Conservation (phyloP, 2,329 filamentous ascomycete genomes). For the Trichoderma brevicompactum region DNA sequence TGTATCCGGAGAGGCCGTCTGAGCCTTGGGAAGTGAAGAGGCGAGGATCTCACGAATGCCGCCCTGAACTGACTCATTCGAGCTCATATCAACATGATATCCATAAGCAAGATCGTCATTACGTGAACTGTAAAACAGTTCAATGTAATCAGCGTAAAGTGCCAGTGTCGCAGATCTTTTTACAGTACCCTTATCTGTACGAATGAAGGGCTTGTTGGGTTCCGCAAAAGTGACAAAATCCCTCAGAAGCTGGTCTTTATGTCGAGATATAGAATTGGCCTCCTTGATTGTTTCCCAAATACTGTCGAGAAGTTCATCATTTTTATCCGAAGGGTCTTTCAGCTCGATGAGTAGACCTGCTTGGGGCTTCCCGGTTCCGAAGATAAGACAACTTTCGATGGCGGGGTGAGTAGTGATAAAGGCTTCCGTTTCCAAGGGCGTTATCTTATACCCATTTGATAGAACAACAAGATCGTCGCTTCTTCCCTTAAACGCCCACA, state of each 20-base stretch:
- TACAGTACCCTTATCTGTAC: slow-evolving; percentile 52
- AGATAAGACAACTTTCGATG: slow-evolving; percentile 37
- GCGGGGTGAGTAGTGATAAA: slow-evolving; percentile 36
- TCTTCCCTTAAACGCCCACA: slow-evolving; percentile 40
- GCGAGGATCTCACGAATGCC: not conserved
- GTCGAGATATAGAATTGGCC: slow-evolving; percentile 47
- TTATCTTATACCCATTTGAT: slow-evolving; percentile 42
- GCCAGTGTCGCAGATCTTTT: slow-evolving; percentile 47
- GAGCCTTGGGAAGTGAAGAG: slow-evolving; percentile 29
- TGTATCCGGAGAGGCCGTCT: slow-evolving; percentile 31
- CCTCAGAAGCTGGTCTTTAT: slow-evolving; percentile 49
- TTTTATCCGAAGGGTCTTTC: slow-evolving; percentile 33
- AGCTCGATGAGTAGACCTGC: slow-evolving; percentile 39
- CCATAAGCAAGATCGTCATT: not conserved
- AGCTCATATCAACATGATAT: not conserved
- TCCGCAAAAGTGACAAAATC: slow-evolving; percentile 49
- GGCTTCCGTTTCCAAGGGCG: slow-evolving; percentile 39
- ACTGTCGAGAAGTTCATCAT: slow-evolving; percentile 43
- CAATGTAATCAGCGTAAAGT: slow-evolving; percentile 52
- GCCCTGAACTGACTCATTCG: not conserved
- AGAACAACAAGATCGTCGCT: slow-evolving; percentile 40
- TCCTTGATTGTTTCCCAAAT: slow-evolving; percentile 51
- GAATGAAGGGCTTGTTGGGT: slow-evolving; percentile 48
- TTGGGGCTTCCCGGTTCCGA: slow-evolving; percentile 37
- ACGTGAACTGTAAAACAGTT: slow-evolving; percentile 46